Percentiles rank a stretch among this genome's conserved stretches.
phyloP scores from a whole-genome alignment of 306 rosid genomes.

The Lupinus albus region DNA sequence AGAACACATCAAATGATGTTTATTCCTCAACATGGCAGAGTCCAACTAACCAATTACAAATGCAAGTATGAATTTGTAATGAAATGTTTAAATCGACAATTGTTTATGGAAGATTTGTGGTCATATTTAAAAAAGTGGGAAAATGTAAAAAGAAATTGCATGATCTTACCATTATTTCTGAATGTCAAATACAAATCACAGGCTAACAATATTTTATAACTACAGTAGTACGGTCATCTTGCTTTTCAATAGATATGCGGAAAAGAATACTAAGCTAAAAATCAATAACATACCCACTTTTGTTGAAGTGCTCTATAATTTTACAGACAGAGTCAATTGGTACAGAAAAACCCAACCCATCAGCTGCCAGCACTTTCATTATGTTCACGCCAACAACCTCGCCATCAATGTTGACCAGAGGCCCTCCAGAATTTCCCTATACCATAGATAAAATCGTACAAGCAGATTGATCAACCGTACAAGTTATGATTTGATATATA shows the following conservation, averaged over 20 bases:
- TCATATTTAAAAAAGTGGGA: background rate
- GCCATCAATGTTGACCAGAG: conserved; percentile 87
- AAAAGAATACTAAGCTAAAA: conserved; percentile 13
- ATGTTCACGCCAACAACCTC: conserved; percentile 86
- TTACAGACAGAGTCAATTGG: conserved; percentile 77
- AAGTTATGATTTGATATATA: conserved; percentile 15
- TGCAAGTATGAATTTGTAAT: conserved; percentile 2
- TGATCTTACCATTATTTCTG: conserved; percentile 4
- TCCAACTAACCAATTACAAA: conserved; percentile 23
- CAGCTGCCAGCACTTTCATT: conserved; percentile 74
- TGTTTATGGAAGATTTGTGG: conserved; percentile 18
- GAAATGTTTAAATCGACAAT: conserved; percentile 13
- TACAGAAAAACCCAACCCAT: conserved; percentile 85
- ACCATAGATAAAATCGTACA: conserved; percentile 32
- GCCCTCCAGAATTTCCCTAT: conserved; percentile 97
- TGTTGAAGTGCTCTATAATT: conserved; percentile 77
- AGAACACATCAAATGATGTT: conserved; percentile 33
- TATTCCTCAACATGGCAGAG: conserved; percentile 15
- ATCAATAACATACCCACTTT: conserved; percentile 62
- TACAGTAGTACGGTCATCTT: background rate
- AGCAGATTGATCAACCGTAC: conserved; percentile 1
- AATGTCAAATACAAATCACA: conserved; percentile 24
- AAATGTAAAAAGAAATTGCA: background rate
- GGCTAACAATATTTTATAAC: conserved; percentile 22
- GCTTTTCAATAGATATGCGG: conserved; percentile 12